Percentiles rank a stretch among this genome's conserved stretches.
Conservation (phyloP, 2,329 filamentous ascomycete genomes). For the Aureobasidium sp. region DNA sequence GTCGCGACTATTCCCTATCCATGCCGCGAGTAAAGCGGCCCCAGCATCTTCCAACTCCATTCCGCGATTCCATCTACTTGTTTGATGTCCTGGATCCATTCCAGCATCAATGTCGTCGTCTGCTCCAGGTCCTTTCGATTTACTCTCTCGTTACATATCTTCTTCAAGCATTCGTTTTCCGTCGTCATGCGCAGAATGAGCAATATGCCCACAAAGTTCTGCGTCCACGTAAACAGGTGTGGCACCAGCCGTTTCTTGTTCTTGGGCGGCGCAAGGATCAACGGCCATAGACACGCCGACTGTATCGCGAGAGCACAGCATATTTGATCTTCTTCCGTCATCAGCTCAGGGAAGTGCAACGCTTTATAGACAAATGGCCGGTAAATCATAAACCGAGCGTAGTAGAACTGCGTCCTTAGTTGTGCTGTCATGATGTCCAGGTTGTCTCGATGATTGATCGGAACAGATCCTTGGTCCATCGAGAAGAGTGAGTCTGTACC, state of each 20-base stretch:
- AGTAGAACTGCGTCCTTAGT: constrained; percentile 52
- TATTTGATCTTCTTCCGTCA: constrained; percentile 47
- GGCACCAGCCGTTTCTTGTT: constrained; percentile 52
- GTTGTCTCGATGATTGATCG: constrained; percentile 42
- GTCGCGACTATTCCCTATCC: not conserved
- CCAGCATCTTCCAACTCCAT: constrained; percentile 49
- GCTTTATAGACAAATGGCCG: constrained; percentile 54
- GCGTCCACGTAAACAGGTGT: constrained; percentile 53
- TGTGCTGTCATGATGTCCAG: constrained; percentile 51
- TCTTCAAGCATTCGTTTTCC: constrained; percentile 42
- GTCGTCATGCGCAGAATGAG: constrained; percentile 48
- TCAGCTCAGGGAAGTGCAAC: constrained; percentile 47
- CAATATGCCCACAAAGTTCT: constrained; percentile 52
- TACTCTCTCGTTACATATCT: constrained; percentile 45
- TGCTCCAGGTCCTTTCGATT: constrained; percentile 39
- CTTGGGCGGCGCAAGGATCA: constrained; percentile 49
- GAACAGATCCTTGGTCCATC: constrained; percentile 37
- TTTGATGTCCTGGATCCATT: constrained; percentile 53
- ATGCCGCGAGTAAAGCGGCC: constrained; percentile 32
- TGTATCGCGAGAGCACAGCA: constrained; percentile 51
- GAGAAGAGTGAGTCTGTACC: constrained; percentile 37
- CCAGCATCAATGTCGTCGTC: constrained; percentile 46
- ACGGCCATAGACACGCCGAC: constrained; percentile 52
- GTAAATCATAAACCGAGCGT: constrained; percentile 50
- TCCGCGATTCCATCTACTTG: constrained; percentile 46